Conservation (phyloP, 306 rosid species). For the Begonia fuchsioides region DNA sequence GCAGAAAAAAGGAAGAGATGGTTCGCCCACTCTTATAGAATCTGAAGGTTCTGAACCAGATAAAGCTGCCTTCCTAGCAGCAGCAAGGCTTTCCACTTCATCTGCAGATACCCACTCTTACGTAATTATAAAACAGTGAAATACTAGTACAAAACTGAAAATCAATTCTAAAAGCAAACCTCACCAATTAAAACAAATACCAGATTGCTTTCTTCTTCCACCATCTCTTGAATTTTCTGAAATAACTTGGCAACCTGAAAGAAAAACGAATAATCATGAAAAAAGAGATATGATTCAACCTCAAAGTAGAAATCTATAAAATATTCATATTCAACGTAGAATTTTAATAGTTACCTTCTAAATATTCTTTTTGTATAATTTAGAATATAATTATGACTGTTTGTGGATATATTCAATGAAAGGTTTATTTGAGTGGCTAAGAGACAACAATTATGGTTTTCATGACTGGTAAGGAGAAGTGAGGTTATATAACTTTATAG, state of each 20-base stretch:
- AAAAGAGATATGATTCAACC: too few relatives aligned
- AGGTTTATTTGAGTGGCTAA: too few relatives aligned
- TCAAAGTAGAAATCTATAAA: too few relatives aligned
- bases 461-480: too few relatives aligned
- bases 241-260: conserved; percentile 82
- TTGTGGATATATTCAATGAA: too few relatives aligned
- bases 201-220: conserved; percentile 81
- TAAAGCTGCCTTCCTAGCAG: conserved; percentile 93
- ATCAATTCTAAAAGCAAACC: conserved; percentile 18
- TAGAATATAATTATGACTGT: too few relatives aligned
- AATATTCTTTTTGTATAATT: too few relatives aligned
- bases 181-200: conserved; percentile 99
- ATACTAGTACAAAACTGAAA: conserved; percentile 12
- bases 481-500: too few relatives aligned
- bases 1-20: conserved; percentile 6
- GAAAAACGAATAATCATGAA: conserved; percentile 1
- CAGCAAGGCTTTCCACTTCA: conserved; percentile 97
- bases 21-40: conserved; percentile 70
- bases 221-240: conserved; percentile 91
- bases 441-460: too few relatives aligned
- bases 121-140: conserved; percentile 12
- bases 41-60: conserved; percentile 99
- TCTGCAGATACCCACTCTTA: conserved; percentile 38
- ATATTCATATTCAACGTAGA: too few relatives aligned
- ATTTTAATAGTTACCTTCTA: too few relatives aligned